Evolutionary conservation across 768 basidiomycete genomes (phyloP).

Genomic region (Panaeolus papilionaceus): DNA sequence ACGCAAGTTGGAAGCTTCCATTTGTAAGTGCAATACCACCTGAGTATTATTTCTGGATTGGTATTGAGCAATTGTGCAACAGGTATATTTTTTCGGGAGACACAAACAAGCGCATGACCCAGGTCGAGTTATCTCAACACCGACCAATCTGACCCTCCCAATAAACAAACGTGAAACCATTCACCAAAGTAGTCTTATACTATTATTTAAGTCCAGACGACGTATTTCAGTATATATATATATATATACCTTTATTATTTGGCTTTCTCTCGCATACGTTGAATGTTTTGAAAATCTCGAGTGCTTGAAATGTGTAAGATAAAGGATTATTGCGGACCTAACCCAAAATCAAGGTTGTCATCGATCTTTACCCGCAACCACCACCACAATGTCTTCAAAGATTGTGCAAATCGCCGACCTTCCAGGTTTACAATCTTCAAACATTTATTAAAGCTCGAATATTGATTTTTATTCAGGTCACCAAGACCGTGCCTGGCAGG

Average conservation of each 20-base stretch:
- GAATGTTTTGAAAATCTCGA: neutral
- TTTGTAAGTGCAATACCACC: neutral
- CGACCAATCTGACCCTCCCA: neutral
- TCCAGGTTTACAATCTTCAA: constrained; percentile 27
- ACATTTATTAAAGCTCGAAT: neutral
- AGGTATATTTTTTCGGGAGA: neutral
- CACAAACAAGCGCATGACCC: neutral
- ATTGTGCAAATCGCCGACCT: constrained; percentile 37
- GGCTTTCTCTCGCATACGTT: neutral
- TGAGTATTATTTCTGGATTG: neutral
- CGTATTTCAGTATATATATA: neutral
- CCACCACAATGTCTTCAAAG: constrained; percentile 29
- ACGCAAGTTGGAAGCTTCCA: neutral
- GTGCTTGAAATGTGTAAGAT: neutral
- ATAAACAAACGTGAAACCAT: neutral
- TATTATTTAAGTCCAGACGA: neutral
- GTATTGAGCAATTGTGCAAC: neutral
- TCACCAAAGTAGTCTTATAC: neutral
- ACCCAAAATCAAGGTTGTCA: constrained; percentile 11
- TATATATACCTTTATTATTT: neutral
- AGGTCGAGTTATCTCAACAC: neutral
- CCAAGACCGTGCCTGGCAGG: constrained; percentile 84
- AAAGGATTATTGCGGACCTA: neutral
- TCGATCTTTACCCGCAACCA: constrained; percentile 24
- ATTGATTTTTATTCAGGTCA: constrained; percentile 55